Evolutionary conservation across 129 eudicot species (phyloP).

Genomic region (Sambucus nigra): DNA sequence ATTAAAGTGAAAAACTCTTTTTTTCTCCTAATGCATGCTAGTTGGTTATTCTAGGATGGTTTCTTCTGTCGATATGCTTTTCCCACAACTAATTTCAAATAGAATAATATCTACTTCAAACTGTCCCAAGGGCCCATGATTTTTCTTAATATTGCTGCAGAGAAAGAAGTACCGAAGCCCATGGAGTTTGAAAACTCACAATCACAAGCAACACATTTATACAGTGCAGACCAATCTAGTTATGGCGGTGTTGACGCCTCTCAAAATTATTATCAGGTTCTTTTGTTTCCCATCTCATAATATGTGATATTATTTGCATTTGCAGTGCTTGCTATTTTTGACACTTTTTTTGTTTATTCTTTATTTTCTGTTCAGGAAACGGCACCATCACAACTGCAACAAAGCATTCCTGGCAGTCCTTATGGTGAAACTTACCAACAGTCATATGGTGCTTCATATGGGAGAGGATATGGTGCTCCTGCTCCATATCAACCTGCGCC

Average conservation of each 20-base stretch:
- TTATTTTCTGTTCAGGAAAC: constrained; percentile 33
- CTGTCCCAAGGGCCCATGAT: too few species aligned
- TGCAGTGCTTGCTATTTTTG: not conserved
- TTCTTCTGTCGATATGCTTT: too few species aligned
- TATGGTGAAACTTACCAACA: constrained; percentile 35
- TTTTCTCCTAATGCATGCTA: not conserved
- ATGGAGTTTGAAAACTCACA: constrained; percentile 28
- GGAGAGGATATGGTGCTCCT: constrained; percentile 31
- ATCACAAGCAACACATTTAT: constrained; percentile 13
- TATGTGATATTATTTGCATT: not conserved
- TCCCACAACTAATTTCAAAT: too few species aligned
- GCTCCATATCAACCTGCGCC: constrained; percentile 40
- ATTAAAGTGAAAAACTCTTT: too few species aligned
- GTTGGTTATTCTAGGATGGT: too few species aligned
- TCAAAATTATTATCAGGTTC: constrained; percentile 59
- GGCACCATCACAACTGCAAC: constrained; percentile 23
- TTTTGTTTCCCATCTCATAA: not conserved
- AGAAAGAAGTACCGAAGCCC: constrained; percentile 33
- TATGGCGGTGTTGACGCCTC: constrained; percentile 5
- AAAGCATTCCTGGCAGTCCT: constrained; percentile 24
- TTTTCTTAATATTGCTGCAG: constrained; percentile 16
- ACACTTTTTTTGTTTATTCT: not conserved
- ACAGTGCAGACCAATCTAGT: constrained; percentile 24
- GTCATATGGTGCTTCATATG: constrained; percentile 35
- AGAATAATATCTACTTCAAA: too few species aligned